Evolutionary conservation across 805 yeast genomes (phyloP), one percentile per base, ranked within the genome.

Genomic region (Ogataea naganishii): DNA sequence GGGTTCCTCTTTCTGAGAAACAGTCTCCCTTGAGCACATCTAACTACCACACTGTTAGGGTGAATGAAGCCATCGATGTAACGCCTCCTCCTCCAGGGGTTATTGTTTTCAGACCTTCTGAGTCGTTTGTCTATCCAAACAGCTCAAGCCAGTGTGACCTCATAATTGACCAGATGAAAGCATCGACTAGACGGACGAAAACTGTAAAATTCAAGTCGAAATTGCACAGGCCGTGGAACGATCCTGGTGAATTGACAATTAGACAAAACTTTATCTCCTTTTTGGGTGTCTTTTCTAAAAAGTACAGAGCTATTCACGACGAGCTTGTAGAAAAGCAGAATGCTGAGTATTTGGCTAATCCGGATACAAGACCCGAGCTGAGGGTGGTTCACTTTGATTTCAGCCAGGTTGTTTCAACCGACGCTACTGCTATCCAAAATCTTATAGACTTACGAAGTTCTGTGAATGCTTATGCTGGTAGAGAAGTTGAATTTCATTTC

Each of bases 41-140:
- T 14, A 13, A 20, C 3, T 40, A 49, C 15, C 62, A 57, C 34
- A 64, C 64, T 24, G 30, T 44, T 16, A 46, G 41, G 29, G 40
- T 72, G 32, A 83, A 88, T 51, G 58, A 68, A 4, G 69, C 66
- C 11, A 53, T 86, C 12, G 49, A 62, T 1, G 70, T 88, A 6
- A 52, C 52, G 11, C 81, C 86, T 2, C 95, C 96, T 11, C 96
- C 96, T 18, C 84, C 89, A 2, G 96, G 96, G 20, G 86, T 88
- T 12, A 44, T 86, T 34, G 94, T 88, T 3, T 88, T 78, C 62
- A 72, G 92, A 44, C 80, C 92, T 23, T 60, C 77, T 13, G 96
- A 88, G 46, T 63, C 86, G 11, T 80, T 82, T 56, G 72, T 84
- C 1, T 88, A 85, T 58, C 75, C 94, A 23, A 88, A 88, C 50